phyloP scores from a whole-genome alignment of 164 flowering plant genomes.

The Pachysandra terminalis region DNA sequence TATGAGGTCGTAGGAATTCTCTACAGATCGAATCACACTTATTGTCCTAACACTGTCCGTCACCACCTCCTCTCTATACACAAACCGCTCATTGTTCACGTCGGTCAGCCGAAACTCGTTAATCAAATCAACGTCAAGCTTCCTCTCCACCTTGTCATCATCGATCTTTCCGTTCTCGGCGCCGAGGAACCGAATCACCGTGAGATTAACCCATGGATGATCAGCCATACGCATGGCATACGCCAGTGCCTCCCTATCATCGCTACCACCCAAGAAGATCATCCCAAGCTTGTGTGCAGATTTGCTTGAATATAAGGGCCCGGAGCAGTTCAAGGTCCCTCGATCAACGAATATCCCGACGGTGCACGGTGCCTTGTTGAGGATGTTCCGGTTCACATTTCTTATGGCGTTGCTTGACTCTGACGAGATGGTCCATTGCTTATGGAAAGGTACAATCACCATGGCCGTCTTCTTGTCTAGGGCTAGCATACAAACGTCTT shows the following conservation, averaged over 20 bases:
- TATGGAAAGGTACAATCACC: conserved; percentile 51
- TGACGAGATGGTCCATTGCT: conserved; percentile 24
- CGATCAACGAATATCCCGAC: conserved; percentile 52
- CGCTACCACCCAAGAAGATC: conserved; percentile 48
- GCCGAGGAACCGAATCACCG: conserved; percentile 28
- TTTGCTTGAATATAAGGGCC: conserved; percentile 13
- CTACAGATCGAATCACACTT: conserved; percentile 8
- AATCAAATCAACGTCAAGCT: conserved; percentile 22
- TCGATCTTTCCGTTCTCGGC: conserved; percentile 6
- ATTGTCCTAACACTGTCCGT: conserved; percentile 31
- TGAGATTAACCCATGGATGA: conserved; percentile 25
- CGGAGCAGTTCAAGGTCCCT: conserved; percentile 1
- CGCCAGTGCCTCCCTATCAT: conserved; percentile 44
- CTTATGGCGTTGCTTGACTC: conserved; percentile 17
- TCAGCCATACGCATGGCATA: conserved; percentile 42
- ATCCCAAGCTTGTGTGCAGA: conserved; percentile 23
- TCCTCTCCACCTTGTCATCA: conserved; percentile 16
- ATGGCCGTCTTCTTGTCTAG: conserved; percentile 33
- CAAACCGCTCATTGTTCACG: conserved; percentile 19
- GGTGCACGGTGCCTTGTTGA: conserved; percentile 44
- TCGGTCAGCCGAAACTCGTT: conserved; percentile 13
- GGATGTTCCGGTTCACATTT: conserved; percentile 34
- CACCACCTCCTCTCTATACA: conserved; percentile 34
- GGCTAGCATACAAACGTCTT: conserved; percentile 43
- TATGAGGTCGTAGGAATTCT: conserved; percentile 29